Base-by-base conservation (phyloP, 257 asterid genomes). In the Nemophila menziesii region DNA sequence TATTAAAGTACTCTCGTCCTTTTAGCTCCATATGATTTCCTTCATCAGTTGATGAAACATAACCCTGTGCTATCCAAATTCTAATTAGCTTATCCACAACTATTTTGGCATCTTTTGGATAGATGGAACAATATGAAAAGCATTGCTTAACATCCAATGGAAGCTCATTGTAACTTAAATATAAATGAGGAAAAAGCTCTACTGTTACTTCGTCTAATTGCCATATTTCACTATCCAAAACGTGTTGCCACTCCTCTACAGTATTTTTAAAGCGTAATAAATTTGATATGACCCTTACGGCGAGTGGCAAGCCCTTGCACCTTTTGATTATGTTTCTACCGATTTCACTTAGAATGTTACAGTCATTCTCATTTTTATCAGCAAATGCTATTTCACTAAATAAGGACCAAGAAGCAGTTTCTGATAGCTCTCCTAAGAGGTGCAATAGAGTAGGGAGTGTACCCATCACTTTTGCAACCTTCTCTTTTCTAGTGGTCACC, bases 301-400 rank as follows among this genome's bases (percentile, higher is more conserved):
- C 69, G 24, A 58, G 24, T 3, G 66, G 70, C 22, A 52, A 43
- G 15, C 70, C 70, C 12, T 56, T 60, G 40, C 62, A 64, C 53
- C 58, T 57, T 46, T 53, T 51, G 44, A 53, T 20, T 39, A 64
- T 52, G 23, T 37, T 38, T 58, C 43, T 58, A 0, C 66, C 58
- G 26, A 64, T 57, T 5, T 21, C 38, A 44, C 27, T 6, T 16
- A 64, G 43, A 41, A 23, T 34, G 11, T 52, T 51, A 52, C 18
- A 18, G 24, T 44, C 51, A 22, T 19, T 45, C 20, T 50, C 51
- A 44, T 63, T 56, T 20, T n/a, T 64, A 2, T 17, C 17, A 19
- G 19, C 29, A 44, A 57, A 64, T 11, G 58, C 70, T 20, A 40
- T 39, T 36, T 52, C 58, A 26, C 41, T 64, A 48, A 64, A 64